Percentiles rank a stretch among this genome's conserved stretches.
Evolutionary conservation across 2,329 filamentous ascomycete species (phyloP).

Genomic region (Ceratocystis colombiana): DNA sequence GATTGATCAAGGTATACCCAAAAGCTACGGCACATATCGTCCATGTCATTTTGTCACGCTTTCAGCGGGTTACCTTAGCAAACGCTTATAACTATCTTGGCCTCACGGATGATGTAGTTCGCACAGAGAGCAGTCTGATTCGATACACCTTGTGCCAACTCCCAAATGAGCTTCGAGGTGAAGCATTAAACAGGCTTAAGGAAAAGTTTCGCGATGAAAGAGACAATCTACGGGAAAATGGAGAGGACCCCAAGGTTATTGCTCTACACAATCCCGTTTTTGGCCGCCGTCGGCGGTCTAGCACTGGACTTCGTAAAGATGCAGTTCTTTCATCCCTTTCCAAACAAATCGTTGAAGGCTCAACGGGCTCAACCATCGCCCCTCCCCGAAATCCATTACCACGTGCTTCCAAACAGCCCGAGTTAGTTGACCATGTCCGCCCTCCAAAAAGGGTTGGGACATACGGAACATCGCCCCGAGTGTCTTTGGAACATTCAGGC

Average conservation of each 20-base stretch:
- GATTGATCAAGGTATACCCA: conserved; percentile 85
- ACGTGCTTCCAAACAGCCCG: neutral
- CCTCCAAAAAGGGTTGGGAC: conserved; percentile 19
- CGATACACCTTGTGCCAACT: conserved; percentile 85
- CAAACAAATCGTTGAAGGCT: conserved; percentile 37
- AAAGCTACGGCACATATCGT: conserved; percentile 96
- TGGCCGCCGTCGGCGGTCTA: conserved; percentile 34
- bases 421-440: neutral
- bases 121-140: conserved; percentile 88
- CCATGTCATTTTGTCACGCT: conserved; percentile 87
- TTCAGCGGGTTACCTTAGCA: conserved; percentile 87
- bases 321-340: conserved; percentile 59
- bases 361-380: conserved; percentile 36
- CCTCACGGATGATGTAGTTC: conserved; percentile 78
- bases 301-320: conserved; percentile 66
- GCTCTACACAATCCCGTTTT: conserved; percentile 69
- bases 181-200: conserved; percentile 73
- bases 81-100: conserved; percentile 94
- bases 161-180: conserved; percentile 78
- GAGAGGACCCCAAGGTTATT: conserved; percentile 74
- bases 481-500: conserved; percentile 12
- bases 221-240: conserved; percentile 69
- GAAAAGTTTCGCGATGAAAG: conserved; percentile 83
- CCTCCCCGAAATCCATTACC: conserved; percentile 31
- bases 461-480: conserved; percentile 18